phyloP scores from a whole-genome alignment of 305 asterid genomes.

The Petunia hybrid region DNA sequence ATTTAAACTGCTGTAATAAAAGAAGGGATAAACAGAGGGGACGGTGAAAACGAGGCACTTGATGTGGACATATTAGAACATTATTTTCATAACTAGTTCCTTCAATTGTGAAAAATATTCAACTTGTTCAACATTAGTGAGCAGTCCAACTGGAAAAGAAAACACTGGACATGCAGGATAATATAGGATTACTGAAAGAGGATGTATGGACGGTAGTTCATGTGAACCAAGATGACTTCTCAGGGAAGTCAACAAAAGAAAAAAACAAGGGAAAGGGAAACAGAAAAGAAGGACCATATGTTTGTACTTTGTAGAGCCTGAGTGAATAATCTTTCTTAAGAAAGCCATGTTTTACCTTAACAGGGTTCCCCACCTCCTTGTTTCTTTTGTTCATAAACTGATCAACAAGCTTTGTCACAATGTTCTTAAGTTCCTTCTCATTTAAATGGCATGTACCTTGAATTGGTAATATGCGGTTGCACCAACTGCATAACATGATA shows the following conservation, averaged over 20 bases:
- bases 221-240: background rate
- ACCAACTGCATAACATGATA: conserved; percentile 51
- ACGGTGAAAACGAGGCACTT: background rate
- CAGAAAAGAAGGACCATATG: background rate
- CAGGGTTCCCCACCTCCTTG: conserved; percentile 39
- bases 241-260: background rate
- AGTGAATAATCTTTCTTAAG: background rate
- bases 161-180: no score
- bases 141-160: no score
- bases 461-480: conserved; percentile 59
- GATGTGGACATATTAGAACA: background rate
- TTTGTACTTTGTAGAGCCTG: background rate
- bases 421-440: conserved; percentile 46
- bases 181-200: background rate
- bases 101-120: background rate
- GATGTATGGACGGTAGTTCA: background rate
- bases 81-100: background rate
- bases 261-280: background rate
- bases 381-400: conserved; percentile 39
- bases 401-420: conserved; percentile 48
- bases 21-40: background rate
- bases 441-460: conserved; percentile 53
- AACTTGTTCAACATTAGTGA: background rate
- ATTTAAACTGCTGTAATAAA: no score
- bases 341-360: conserved; percentile 45